Evolutionary conservation across 768 basidiomycete genomes (phyloP).

Genomic region (Tulasnella sp.): DNA sequence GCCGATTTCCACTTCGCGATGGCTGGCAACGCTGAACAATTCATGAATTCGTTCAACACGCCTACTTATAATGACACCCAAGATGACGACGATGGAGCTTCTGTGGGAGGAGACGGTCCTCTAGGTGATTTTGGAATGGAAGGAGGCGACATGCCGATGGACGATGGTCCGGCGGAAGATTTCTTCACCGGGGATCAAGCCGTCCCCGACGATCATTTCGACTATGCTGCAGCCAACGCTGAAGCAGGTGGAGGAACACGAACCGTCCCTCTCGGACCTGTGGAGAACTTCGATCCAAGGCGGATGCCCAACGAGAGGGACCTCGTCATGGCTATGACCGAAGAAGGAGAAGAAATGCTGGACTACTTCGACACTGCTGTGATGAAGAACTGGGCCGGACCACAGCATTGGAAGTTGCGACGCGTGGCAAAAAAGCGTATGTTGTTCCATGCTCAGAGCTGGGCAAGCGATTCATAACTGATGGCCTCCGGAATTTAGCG

Average conservation of each 20-base stretch:
- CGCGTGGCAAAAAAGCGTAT: conserved; percentile 35
- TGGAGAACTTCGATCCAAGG: conserved; percentile 85
- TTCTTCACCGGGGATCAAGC: conserved; percentile 70
- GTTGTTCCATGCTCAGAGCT: not conserved
- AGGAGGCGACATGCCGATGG: conserved; percentile 33
- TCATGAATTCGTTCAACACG: conserved; percentile 55
- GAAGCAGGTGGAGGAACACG: conserved; percentile 43
- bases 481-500: not conserved
- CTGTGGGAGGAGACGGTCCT: conserved; percentile 32
- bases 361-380: conserved; percentile 91
- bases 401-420: conserved; percentile 96
- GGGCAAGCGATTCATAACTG: not conserved
- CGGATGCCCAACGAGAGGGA: conserved; percentile 73
- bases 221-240: conserved; percentile 37
- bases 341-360: conserved; percentile 63
- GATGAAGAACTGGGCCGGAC: conserved; percentile 97
- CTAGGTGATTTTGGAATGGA: conserved; percentile 22
- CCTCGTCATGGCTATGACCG: conserved; percentile 83
- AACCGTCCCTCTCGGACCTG: conserved; percentile 44
- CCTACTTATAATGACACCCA: conserved; percentile 50
- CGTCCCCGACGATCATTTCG: conserved; percentile 51
- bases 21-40: conserved; percentile 48
- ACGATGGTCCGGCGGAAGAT: conserved; percentile 53
- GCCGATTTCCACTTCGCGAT: conserved; percentile 71
- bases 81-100: conserved; percentile 38